Base-by-base conservation (phyloP, 106 monocot species). In the Allium fistulosum region DNA sequence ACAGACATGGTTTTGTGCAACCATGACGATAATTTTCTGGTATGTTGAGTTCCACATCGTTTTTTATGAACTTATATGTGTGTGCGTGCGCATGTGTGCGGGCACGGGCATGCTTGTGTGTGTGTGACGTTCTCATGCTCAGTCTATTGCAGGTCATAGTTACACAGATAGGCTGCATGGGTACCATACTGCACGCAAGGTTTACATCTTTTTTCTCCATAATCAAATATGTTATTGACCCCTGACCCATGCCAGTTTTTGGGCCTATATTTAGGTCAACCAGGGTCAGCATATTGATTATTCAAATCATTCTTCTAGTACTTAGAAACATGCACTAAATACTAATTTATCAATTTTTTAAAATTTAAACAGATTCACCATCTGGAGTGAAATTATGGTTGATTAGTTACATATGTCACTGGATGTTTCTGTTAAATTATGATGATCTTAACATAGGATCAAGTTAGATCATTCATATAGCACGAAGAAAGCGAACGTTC, bases 151-250 rank as follows among this genome's bases (percentile, higher is more conserved):
- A 94, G 94, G 83, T 94, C 71, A 73, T 94, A 63, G 94, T 85
- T 57, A 91, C 94, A 49, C 94, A 94, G 64, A 85, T 94, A 61
- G 94, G 94, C 75, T 77, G 77, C 17, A 75, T 91, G 80, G 94
- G 94, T 53, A 94, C 94, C 49, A 90, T 94, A 80, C 49, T 94
- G 26, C 87, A 83, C 70, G 90, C 90, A 15, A 94, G 91, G 94
- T 88, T 47, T 53, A 67, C 27, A 51, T 27, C 26, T 48, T 66
- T 10, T 13, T 59, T 59, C 22, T 15, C 37, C 37, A 37, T 37
- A 37, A 37, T 22, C 22, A 5, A 37, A 37, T 4, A 37, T 37
- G 37, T 37, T 37, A 37, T 37, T 37, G 37, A 37, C 37, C 37
- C 37, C 5, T 37, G 37, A 37, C 37, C 37, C 37, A 37, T 37